These are phyloP conservation scores for Raddia distichophylla DNA, from an alignment of 176 grass and related monocot genomes.

Conservation along the genomic window DNA sequence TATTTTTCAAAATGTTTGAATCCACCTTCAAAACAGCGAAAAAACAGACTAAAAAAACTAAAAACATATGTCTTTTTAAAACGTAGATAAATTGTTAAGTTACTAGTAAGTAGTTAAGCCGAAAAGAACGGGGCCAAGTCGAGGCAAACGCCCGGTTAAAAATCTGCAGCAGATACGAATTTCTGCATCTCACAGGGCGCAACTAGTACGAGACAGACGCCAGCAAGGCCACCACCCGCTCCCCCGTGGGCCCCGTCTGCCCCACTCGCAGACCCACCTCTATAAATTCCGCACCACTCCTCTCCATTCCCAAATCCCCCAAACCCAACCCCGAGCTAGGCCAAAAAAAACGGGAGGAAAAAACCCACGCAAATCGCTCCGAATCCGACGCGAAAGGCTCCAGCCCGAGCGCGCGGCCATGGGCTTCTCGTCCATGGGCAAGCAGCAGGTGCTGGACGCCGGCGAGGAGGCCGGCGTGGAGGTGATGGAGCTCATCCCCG, in stretches of 20 bases:
- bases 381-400: neutral
- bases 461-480: constrained; percentile 34
- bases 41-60: too few relatives aligned
- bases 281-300: constrained; percentile 34
- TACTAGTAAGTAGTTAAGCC: too few relatives aligned
- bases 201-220: too few relatives aligned
- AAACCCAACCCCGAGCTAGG: too few relatives aligned
- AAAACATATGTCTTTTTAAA: too few relatives aligned
- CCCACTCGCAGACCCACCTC: constrained; percentile 13
- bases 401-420: neutral
- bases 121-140: too few relatives aligned
- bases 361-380: neutral
- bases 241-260: neutral
- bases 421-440: constrained; percentile 52
- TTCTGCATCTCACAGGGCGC: neutral
- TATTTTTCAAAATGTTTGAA: too few relatives aligned
- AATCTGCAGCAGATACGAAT: constrained; percentile 27
- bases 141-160: too few relatives aligned
- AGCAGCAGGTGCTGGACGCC: constrained; percentile 51
- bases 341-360: neutral
- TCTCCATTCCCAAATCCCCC: neutral
- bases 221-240: too few relatives aligned
- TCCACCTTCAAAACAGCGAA: too few relatives aligned
- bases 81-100: too few relatives aligned
- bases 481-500: constrained; percentile 70